Conservation (phyloP, 768 basidiomycete genomes). For the Hypholoma sublateritium region DNA sequence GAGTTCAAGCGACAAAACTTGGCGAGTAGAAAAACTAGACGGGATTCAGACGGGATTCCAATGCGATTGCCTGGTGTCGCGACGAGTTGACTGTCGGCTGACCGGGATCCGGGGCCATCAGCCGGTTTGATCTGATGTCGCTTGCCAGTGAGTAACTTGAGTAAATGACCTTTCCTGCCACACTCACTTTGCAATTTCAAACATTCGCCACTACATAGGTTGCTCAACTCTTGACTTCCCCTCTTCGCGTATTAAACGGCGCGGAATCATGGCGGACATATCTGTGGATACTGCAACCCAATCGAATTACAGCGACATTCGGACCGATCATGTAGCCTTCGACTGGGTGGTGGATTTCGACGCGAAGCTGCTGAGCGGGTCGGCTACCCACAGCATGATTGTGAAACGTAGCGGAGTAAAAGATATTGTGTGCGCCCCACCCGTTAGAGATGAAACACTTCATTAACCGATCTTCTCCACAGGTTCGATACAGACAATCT, state of each 20-base stretch:
- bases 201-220: background rate
- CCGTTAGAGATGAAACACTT: background rate
- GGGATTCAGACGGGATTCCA: no score
- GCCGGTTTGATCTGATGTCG: no score
- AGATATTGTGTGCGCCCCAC: conserved; percentile 45
- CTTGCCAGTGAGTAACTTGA: no score
- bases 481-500: conserved; percentile 80
- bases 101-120: no score
- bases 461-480: background rate
- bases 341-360: conserved; percentile 82
- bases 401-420: conserved; percentile 52
- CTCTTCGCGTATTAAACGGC: no score
- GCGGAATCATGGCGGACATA: conserved; percentile 19
- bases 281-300: conserved; percentile 70
- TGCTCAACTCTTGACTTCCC: background rate
- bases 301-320: conserved; percentile 73
- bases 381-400: conserved; percentile 59
- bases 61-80: no score
- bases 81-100: no score
- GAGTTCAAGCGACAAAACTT: no score
- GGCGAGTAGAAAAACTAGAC: no score
- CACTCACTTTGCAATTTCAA: background rate
- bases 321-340: conserved; percentile 66
- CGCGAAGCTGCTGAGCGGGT: conserved; percentile 58
- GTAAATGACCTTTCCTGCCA: no score